Percentiles rank a stretch among this genome's conserved stretches.
Conservation (phyloP, 2,329 filamentous ascomycete species). For the Fusarium secorum region DNA sequence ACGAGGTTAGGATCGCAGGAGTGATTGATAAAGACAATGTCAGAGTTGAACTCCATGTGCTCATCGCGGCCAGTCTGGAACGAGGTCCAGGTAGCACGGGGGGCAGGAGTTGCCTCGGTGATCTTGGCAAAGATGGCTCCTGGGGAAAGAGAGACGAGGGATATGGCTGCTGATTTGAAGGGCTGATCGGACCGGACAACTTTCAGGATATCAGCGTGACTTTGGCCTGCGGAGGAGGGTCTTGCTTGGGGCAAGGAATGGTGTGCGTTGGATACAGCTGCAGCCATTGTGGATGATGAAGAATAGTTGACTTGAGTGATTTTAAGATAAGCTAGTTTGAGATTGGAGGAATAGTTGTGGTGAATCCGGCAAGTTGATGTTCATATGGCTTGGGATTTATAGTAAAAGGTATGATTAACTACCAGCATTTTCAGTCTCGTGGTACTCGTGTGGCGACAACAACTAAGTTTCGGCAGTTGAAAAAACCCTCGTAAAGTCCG, state of each 20-base stretch:
- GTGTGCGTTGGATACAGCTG: not conserved
- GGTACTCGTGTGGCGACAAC: too few relatives aligned
- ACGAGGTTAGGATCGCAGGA: not conserved
- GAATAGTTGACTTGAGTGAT: not conserved
- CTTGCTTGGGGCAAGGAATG: not conserved
- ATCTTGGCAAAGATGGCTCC: not conserved
- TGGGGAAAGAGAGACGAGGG: not conserved
- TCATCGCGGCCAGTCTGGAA: not conserved
- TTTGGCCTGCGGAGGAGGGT: not conserved
- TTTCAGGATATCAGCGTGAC: not conserved
- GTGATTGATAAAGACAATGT: not conserved
- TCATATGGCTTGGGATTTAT: not conserved
- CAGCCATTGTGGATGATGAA: not conserved
- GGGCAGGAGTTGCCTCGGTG: not conserved
- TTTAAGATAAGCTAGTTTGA: not conserved
- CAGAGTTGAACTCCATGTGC: not conserved
- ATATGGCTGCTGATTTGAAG: not conserved
- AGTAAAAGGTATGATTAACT: rapidly evolving
- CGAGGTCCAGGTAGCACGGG: not conserved
- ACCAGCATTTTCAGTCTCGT: too few relatives aligned
- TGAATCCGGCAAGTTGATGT: not conserved
- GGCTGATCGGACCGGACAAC: not conserved
- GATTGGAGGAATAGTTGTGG: rapidly evolving
- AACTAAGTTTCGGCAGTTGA: not conserved
- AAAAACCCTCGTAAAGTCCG: too few relatives aligned